These are phyloP conservation scores for Primulina tabacum DNA, from an alignment of 257 asterid genomes.

Conservation along the genomic window DNA sequence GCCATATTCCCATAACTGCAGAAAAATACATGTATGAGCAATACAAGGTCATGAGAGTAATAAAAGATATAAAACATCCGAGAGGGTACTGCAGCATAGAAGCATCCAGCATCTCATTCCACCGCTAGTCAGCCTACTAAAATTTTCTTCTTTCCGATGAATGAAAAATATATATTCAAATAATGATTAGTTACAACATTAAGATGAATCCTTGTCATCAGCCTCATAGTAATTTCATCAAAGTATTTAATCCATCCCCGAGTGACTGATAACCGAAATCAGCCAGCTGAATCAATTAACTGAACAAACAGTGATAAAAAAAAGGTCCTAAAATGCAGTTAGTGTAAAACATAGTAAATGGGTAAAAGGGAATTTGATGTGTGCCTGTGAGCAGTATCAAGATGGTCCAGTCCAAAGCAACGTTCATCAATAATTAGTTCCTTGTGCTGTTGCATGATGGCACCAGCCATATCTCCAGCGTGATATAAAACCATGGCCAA, in stretches of 20 bases:
- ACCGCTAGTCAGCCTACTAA: neutral
- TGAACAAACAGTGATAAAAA: neutral
- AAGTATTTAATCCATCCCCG: neutral
- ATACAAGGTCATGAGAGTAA: neutral
- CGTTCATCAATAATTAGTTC: slow-evolving; percentile 96
- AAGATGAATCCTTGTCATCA: neutral
- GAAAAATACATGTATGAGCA: slow-evolving; percentile 6
- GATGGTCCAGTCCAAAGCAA: slow-evolving; percentile 96
- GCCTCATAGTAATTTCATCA: neutral
- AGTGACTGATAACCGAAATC: neutral
- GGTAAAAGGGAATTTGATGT: slow-evolving; percentile 3
- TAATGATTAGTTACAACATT: neutral
- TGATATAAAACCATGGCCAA: slow-evolving; percentile 97
- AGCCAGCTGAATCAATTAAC: neutral
- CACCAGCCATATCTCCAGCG: slow-evolving; percentile 99
- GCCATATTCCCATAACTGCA: slow-evolving; percentile 99
- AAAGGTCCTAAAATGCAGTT: neutral
- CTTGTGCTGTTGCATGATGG: slow-evolving; percentile 95
- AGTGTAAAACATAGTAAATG: slow-evolving; percentile 7
- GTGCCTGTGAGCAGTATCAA: slow-evolving; percentile 98
- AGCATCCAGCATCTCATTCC: neutral
- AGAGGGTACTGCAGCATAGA: neutral
- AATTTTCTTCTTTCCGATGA: neutral
- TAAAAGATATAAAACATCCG: neutral
- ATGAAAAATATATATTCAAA: neutral